Evolutionary conservation across 129 eudicot species (phyloP).

Genomic region (sunflower (Helianthus annuus)): HanXRQr2.0-SUNRISE NC_035436.2:164700063-164700562

Average conservation of each 20-base stretch:
- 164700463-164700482: conserved; percentile 80
- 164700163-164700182: conserved; percentile 47
- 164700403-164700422: conserved; percentile 78
- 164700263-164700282: conserved; percentile 99
- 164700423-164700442: conserved; percentile 91
- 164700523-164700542: background rate
- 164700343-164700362: conserved; percentile 99
- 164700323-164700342: conserved; percentile 97
- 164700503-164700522: background rate
- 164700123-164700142: conserved; percentile 34
- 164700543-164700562: conserved; percentile 11
- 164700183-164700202: conserved; percentile 27
- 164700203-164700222: conserved; percentile 36
- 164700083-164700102: conserved; percentile 8
- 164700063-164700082: background rate
- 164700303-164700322: conserved; percentile 92
- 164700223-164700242: background rate
- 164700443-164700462: conserved; percentile 85
- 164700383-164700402: conserved; percentile 94
- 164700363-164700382: conserved; percentile 92
- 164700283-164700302: conserved; percentile 98
- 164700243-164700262: conserved; percentile 27
- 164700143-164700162: conserved; percentile 50
- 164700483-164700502: conserved; percentile 17
- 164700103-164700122: conserved; percentile 18